A percentile compares a stretch with the other conserved stretches of the same genome.
Conservation (phyloP, 1,284 basidiomycete species). For the Butyriboletus appendiculatus region DNA sequence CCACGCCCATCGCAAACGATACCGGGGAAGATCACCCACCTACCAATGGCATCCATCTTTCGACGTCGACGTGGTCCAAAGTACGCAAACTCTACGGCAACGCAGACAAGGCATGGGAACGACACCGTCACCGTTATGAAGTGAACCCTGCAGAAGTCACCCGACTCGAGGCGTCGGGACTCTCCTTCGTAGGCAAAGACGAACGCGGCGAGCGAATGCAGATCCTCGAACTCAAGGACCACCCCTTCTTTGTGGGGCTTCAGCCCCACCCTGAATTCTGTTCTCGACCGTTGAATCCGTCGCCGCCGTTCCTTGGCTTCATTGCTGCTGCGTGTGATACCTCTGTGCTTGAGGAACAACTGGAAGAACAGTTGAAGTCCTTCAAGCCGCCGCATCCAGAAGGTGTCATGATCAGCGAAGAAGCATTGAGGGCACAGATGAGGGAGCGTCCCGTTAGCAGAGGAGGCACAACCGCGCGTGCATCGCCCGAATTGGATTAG, state of each 20-base stretch:
- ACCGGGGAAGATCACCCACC: constrained; percentile 15
- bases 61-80: constrained; percentile 64
- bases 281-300: constrained; percentile 97
- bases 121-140: constrained; percentile 97
- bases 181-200: constrained; percentile 91
- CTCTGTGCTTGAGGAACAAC: constrained; percentile 72
- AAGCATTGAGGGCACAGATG: constrained; percentile 37
- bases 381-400: constrained; percentile 55
- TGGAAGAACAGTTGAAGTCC: constrained; percentile 58
- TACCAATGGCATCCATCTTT: constrained; percentile 18
- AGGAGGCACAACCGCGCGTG: constrained; percentile 24
- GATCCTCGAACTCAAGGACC: constrained; percentile 87
- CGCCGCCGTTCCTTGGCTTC: constrained; percentile 96
- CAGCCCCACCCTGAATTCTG: constrained; percentile 99
- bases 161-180: constrained; percentile 68
- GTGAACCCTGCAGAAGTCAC: constrained; percentile 91
- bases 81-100: constrained; percentile 87
- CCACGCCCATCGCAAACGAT: constrained; percentile 8
- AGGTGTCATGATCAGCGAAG: constrained; percentile 51
- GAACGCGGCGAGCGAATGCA: constrained; percentile 98
- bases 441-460: constrained; percentile 33
- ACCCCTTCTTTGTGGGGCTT: constrained; percentile 93
- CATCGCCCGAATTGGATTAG: constrained; percentile 23
- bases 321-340: constrained; percentile 77
- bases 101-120: constrained; percentile 87